phyloP scores from a whole-genome alignment of 768 basidiomycete species.

The Lactifluus echinatus region DNA sequence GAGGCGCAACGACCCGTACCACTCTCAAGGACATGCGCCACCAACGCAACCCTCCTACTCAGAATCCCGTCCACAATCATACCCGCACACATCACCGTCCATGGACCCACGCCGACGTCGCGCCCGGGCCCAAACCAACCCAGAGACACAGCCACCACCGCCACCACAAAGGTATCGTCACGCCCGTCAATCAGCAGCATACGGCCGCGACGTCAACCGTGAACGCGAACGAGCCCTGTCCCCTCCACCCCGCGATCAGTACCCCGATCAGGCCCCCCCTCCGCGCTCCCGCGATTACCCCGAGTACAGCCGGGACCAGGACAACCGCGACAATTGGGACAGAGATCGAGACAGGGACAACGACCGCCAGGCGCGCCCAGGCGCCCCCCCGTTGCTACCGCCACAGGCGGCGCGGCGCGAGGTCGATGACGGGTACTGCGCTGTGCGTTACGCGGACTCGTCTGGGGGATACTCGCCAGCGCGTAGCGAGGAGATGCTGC shows the following conservation, averaged over 20 bases:
- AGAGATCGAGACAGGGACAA: too few relatives aligned
- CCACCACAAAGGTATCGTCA: neutral
- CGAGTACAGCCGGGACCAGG: neutral
- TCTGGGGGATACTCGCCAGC: neutral
- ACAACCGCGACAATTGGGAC: neutral
- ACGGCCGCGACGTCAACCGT: neutral
- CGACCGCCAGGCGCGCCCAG: too few relatives aligned
- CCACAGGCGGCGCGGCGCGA: neutral
- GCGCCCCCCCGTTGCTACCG: neutral
- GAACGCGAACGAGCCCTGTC: neutral
- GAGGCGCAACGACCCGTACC: neutral
- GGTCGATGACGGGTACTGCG: neutral
- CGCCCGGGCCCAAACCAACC: neutral
- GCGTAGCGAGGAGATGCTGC: neutral
- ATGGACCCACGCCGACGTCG: neutral
- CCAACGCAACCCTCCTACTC: neutral
- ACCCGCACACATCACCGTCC: neutral
- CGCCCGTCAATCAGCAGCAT: neutral
- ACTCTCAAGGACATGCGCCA: constrained; percentile 1
- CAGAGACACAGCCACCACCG: neutral
- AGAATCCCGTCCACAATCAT: too few relatives aligned
- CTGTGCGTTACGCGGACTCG: neutral
- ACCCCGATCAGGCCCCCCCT: neutral
- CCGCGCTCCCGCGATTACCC: neutral
- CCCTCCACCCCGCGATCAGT: neutral